Conservation (phyloP, 257 asterid genomes). For the Przewalskia tangutica region DNA sequence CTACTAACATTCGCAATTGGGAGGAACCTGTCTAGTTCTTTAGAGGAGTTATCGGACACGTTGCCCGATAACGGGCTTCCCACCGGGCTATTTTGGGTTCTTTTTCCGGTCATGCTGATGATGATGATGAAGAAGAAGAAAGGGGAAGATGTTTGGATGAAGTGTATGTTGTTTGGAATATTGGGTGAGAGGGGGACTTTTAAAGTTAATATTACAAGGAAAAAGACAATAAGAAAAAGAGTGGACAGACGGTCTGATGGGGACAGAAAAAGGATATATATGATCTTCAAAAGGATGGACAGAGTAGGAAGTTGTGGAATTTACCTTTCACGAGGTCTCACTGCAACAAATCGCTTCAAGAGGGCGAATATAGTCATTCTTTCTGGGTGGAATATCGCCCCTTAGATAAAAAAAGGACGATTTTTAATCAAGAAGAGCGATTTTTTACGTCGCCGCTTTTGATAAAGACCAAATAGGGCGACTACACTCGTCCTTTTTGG, state of each 20-base stretch:
- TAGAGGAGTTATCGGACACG: slow-evolving; percentile 5
- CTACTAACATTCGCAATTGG: slow-evolving; percentile 51
- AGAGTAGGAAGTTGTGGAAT: background rate
- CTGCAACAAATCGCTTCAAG: too few species aligned
- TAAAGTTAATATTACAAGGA: slow-evolving; percentile 2
- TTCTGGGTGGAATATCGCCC: too few species aligned
- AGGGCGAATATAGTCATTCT: too few species aligned
- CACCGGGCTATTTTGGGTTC: slow-evolving; percentile 15
- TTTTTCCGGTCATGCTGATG: slow-evolving; percentile 22
- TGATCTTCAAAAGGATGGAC: background rate
- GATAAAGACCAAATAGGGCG: too few species aligned
- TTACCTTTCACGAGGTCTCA: background rate
- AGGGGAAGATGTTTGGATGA: background rate
- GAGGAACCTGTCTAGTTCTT: slow-evolving; percentile 33
- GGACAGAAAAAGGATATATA: slow-evolving; percentile 18
- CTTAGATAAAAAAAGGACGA: too few species aligned
- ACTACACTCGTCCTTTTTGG: too few species aligned
- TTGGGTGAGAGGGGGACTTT: slow-evolving; percentile 11
- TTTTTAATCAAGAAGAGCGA: too few species aligned
- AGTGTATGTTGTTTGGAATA: background rate
- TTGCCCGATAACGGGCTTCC: slow-evolving; percentile 5
- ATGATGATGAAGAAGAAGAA: background rate
- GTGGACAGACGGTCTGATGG: slow-evolving; percentile 39
- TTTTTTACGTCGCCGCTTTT: too few species aligned
- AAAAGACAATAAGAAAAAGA: slow-evolving; percentile 9